Percentiles rank a stretch among this genome's conserved stretches.
These are phyloP conservation scores for Trichoderma citrinoviride DNA, from an alignment of 2,329 filamentous ascomycete species.

Conservation along the genomic window DNA sequence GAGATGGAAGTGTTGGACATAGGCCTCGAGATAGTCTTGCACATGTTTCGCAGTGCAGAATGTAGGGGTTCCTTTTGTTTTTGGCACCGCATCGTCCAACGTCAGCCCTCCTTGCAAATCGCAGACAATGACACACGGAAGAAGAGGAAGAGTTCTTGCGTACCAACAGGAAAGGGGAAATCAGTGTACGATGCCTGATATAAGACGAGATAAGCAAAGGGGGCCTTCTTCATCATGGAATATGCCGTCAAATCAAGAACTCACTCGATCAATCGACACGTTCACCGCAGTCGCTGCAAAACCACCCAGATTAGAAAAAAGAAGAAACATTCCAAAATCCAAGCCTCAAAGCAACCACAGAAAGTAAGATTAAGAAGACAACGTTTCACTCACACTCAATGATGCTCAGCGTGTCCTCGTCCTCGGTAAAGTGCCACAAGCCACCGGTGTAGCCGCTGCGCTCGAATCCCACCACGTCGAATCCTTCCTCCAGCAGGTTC, in stretches of 20 bases:
- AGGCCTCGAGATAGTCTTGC: slow-evolving; percentile 36
- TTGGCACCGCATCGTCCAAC: slow-evolving; percentile 13
- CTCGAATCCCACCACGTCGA: slow-evolving; percentile 45
- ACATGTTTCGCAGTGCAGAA: slow-evolving; percentile 30
- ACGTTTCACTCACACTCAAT: slow-evolving; percentile 34
- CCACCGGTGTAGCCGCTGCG: slow-evolving; percentile 42
- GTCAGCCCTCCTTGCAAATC: background rate
- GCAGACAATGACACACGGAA: no score
- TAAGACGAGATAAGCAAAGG: background rate
- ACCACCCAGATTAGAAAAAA: background rate
- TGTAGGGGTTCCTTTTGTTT: slow-evolving; percentile 24
- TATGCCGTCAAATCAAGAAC: background rate
- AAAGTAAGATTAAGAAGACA: background rate
- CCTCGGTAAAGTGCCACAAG: slow-evolving; percentile 42
- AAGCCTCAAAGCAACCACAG: background rate
- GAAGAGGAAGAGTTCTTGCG: background rate
- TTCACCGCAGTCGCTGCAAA: slow-evolving; percentile 31
- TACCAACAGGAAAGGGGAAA: slow-evolving; percentile 35
- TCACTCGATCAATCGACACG: slow-evolving; percentile 27
- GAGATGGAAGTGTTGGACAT: slow-evolving; percentile 37
- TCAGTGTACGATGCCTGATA: slow-evolving; percentile 29
- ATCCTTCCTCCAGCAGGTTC: slow-evolving; percentile 44
- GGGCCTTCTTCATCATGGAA: background rate
- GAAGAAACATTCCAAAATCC: background rate
- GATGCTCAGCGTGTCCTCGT: slow-evolving; percentile 36